A percentile compares a stretch with the other conserved stretches of the same genome.
These are phyloP conservation scores for Ciborinia camelliae DNA, from an alignment of 2,329 filamentous ascomycete species.

Conservation along the genomic window DNA sequence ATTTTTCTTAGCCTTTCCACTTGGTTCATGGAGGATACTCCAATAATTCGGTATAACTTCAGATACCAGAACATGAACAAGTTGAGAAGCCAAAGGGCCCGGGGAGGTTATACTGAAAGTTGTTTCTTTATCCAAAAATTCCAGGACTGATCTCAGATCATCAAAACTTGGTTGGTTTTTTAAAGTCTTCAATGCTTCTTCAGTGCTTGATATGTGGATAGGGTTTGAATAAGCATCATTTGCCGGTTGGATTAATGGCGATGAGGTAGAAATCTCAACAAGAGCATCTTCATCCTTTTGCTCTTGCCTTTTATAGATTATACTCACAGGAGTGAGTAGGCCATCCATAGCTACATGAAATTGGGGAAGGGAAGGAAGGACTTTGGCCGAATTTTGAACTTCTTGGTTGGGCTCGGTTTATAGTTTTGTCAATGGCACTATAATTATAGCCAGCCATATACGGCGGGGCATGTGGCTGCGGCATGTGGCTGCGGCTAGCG, in stretches of 20 bases:
- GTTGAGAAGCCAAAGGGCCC: constrained; percentile 66
- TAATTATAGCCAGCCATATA: not conserved
- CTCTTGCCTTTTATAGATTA: constrained; percentile 35
- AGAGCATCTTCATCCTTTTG: constrained; percentile 26
- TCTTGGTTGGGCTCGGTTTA: not conserved
- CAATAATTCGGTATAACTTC: constrained; percentile 82
- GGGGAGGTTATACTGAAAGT: constrained; percentile 59
- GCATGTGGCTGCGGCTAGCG: constrained; percentile 15
- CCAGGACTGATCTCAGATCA: constrained; percentile 50
- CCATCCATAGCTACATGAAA: constrained; percentile 45
- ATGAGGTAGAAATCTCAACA: constrained; percentile 26
- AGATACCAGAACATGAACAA: constrained; percentile 71
- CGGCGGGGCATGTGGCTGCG: no score
- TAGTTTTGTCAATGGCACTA: not conserved
- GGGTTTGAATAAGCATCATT: constrained; percentile 13
- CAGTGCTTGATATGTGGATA: constrained; percentile 30
- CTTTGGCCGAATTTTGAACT: not conserved
- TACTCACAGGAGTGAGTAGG: constrained; percentile 48
- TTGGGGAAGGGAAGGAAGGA: not conserved
- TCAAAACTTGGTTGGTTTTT: constrained; percentile 61
- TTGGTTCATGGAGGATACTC: constrained; percentile 55
- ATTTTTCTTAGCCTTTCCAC: constrained; percentile 28
- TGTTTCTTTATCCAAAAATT: constrained; percentile 45
- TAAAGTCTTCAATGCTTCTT: constrained; percentile 57
- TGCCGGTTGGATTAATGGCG: constrained; percentile 20